Evolutionary conservation across 2,329 filamentous ascomycete genomes (phyloP), one percentile per base, ranked within the genome.

Genomic region (Fusarium azukiicola): DNA sequence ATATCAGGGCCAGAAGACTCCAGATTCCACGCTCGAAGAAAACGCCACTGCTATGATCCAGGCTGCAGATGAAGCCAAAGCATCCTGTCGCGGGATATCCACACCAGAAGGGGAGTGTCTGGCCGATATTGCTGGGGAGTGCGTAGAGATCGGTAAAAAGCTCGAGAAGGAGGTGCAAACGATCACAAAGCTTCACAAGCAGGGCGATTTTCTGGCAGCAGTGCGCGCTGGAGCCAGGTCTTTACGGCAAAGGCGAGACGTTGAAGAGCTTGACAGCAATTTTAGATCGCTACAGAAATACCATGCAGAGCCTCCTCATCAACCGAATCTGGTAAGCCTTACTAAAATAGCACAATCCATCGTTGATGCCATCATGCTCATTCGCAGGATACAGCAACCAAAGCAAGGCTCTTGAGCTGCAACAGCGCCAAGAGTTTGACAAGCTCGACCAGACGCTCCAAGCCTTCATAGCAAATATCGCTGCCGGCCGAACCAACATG

Each of bases 1-100:
- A 58, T 58, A 58, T 40, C 54, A 16, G 3, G 54, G 54, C 54
- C 54, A 58, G 54, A 58, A 58, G 36, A 58, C 54, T n/a, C 54
- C 54, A 40, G 54, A 58, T 40, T 58, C 54, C 12, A 58, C 32
- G 11, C 54, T 58, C 11, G 21, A 58, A 58, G 54, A 58, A 23
- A 58, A 58, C 21, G 54, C 54, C 2, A 58, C 32, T 23, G 54
- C 54, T 23, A 58, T 58, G 54, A 58, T 40, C n/a, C 54, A 58
- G 23, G 54, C 32, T 21, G 19, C 54, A 7, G 36, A 58, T 40
- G 19, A 58, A 12, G 54, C 38, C 19, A 58, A 58, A 58, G 36
- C 54, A 58, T 58, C 54, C 19, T 58, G 36, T 12, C 19, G 23
- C 36, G 6, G 13, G 32, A n/a, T 40, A 58, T 38, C 54, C 13